Conservation (phyloP, 164 flowering plant species). For the Amborella trichopoda region DNA sequence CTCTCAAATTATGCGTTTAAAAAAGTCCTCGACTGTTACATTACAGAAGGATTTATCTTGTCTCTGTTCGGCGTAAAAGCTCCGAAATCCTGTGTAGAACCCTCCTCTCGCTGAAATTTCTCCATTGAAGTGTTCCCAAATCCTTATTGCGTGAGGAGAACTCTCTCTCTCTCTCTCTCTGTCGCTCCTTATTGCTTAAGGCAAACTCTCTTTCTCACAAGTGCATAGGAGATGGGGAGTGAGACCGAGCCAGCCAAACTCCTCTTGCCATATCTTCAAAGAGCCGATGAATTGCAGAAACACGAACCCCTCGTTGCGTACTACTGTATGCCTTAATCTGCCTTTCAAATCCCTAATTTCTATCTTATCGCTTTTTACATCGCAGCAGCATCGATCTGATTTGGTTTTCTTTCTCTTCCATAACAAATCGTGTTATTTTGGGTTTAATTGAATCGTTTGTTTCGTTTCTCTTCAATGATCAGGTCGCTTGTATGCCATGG, state of each 20-base stretch:
- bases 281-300: conserved; percentile 94
- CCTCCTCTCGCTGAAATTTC: neutral
- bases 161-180: conserved; percentile 2
- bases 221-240: conserved; percentile 34
- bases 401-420: no score
- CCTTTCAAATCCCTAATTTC: no score
- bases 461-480: no score
- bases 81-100: neutral
- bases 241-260: conserved; percentile 85
- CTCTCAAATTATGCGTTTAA: neutral
- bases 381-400: no score
- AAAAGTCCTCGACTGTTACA: no score
- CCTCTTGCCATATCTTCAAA: conserved; percentile 80
- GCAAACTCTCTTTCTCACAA: neutral
- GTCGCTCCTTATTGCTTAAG: no score
- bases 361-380: no score
- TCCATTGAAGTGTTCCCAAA: neutral
- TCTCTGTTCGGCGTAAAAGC: no score
- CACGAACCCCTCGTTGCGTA: conserved; percentile 97
- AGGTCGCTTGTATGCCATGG: conserved; percentile 99
- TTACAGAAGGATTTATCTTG: no score
- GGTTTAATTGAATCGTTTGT: no score
- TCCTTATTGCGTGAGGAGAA: neutral
- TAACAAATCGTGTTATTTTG: no score
- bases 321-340: conserved; percentile 62